Evolutionary conservation across 176 grass and related monocot genomes (phyloP).

Genomic region (Musa itinerans): DNA sequence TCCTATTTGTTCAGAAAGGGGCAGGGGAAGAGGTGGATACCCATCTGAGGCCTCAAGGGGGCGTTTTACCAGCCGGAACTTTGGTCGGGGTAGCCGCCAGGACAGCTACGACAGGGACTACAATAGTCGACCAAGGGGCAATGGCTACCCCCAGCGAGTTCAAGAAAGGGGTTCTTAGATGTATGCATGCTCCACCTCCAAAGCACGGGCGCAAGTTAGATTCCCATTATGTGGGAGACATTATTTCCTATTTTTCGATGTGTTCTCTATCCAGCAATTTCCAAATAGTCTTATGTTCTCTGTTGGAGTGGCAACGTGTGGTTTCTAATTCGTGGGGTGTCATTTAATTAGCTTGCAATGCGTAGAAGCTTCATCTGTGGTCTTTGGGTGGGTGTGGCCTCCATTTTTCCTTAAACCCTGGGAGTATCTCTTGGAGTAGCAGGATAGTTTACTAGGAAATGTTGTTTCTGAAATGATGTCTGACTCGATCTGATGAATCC

Average conservation of each 20-base stretch:
- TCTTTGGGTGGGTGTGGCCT: not conserved
- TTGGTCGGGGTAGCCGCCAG: slow-evolving; percentile 14
- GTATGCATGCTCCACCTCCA: slow-evolving; percentile 1
- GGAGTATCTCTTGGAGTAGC: no score
- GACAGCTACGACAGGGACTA: slow-evolving; percentile 34
- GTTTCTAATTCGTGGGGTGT: not conserved
- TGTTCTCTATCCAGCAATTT: not conserved
- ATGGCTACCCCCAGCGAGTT: slow-evolving; percentile 31
- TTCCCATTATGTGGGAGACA: not conserved
- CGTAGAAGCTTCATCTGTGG: not conserved
- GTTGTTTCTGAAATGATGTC: not conserved
- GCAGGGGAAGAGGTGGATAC: slow-evolving; percentile 31
- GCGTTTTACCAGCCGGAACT: slow-evolving; percentile 36
- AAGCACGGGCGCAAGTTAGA: slow-evolving; percentile 19
- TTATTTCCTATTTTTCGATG: not conserved
- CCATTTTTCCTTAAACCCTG: not conserved
- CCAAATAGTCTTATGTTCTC: not conserved
- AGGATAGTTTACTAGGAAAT: not conserved
- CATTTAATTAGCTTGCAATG: not conserved
- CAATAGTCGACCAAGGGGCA: slow-evolving; percentile 36
- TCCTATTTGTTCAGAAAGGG: slow-evolving; percentile 38
- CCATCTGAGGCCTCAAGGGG: slow-evolving; percentile 23
- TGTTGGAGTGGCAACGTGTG: not conserved
- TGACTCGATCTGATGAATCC: not conserved
- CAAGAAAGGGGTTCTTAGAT: slow-evolving; percentile 55